Conservation (phyloP, 768 basidiomycete genomes). For the Rhizopogon vinicolor region DNA sequence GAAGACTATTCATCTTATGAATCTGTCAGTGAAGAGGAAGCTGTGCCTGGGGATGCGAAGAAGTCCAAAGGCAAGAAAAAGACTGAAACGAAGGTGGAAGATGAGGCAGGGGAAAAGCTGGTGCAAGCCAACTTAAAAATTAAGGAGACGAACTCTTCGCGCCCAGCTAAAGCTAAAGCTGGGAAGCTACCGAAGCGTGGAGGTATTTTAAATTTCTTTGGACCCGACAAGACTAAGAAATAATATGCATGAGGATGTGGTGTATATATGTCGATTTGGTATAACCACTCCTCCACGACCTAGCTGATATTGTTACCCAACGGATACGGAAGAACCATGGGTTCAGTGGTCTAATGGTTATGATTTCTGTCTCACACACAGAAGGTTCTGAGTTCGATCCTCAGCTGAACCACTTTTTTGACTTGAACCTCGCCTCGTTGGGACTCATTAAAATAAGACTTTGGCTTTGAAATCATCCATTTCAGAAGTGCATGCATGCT, state of each 20-base stretch:
- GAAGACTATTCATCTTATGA: constrained; percentile 83
- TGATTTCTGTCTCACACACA: constrained; percentile 46
- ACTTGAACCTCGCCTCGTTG: no score
- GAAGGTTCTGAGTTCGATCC: constrained; percentile 46
- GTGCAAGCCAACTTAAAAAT: constrained; percentile 11
- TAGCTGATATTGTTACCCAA: no score
- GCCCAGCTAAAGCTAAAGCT: constrained; percentile 13
- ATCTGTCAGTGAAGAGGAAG: constrained; percentile 61
- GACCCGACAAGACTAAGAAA: constrained; percentile 24
- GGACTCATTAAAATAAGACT: no score
- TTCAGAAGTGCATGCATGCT: no score
- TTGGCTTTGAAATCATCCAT: no score
- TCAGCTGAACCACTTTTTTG: constrained; percentile 35
- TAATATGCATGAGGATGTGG: constrained; percentile 2
- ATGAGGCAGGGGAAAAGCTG: constrained; percentile 17
- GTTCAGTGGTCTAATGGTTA: constrained; percentile 46
- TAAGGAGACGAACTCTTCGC: constrained; percentile 9
- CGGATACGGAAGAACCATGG: not conserved
- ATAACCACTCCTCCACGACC: not conserved
- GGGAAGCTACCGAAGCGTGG: constrained; percentile 19
- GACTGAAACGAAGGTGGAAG: constrained; percentile 12
- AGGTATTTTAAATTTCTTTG: constrained; percentile 28
- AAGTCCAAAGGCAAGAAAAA: constrained; percentile 20
- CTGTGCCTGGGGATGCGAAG: constrained; percentile 16
- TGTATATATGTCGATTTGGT: no score